Base-by-base conservation (phyloP, 768 basidiomycete species). In the Boletus reticulatus region DNA sequence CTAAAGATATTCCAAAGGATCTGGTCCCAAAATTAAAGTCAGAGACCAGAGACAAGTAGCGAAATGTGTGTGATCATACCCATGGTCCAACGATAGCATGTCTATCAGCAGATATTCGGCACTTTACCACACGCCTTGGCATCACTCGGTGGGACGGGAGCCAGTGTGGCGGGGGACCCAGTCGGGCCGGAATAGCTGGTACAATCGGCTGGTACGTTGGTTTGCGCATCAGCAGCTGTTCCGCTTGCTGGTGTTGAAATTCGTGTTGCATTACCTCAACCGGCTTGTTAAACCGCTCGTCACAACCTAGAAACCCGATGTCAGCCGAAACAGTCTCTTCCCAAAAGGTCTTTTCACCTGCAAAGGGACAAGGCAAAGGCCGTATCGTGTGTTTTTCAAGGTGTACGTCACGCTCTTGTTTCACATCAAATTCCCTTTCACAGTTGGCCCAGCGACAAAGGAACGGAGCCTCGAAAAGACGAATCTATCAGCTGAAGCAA, bases 391-490 rank as follows among this genome's bases (percentile, higher is more conserved):
- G 89, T 37, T 62, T 77, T 59, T 77, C 74, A 7, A 87, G 63
- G 67, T 91, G 88, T 50, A 68, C 58, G 39, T 70, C 68, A 54
- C 82, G 67, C 46, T 73, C 62, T 42, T 72, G 68, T 42, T 66
- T 65, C 46, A 64, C 62, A n/a, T 50, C 49, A 66, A 80, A 79
- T 52, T 65, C 72, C 31, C 72, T 72, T n/a, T 75, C 74, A 65
- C 87, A 89, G 29, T 72, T 71, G 17, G 76, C 73, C 88, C 88
- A 89, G 44, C 65, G 72, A 67, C 86, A 87, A 36, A 67, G 60
- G 58, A 74, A 81, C 13, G 68, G 65, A n/a, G 61, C 64, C 75
- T 80, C 58, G 20, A 49, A 22, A 48, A 29, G 13, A 20, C 14
- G 12, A 22, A 29, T 52, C 41, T n/a, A 58, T 56, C 27, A 66